Evolutionary conservation across 75 land plant species (phyloP), one percentile per base, ranked within the genome.

Genomic region (Azolla pinnata): DNA sequence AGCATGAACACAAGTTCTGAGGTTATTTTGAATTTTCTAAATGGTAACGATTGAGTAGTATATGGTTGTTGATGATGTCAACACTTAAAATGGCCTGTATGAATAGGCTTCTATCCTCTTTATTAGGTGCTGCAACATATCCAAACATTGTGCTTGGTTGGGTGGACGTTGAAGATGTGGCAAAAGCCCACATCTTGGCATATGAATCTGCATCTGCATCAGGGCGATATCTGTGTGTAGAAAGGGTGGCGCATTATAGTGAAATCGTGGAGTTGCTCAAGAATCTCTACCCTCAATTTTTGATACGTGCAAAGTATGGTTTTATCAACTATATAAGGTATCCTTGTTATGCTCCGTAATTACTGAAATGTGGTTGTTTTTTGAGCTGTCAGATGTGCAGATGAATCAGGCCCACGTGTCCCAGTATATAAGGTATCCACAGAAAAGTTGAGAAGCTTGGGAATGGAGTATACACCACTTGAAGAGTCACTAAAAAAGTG

Each of bases 101-200:
- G n/a, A n/a, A n/a, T n/a, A n/a, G n/a, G n/a, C n/a, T n/a, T n/a
- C n/a, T n/a, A n/a, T n/a, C n/a, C n/a, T n/a, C n/a, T n/a, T n/a
- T n/a, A n/a, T n/a, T n/a, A n/a, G n/a, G n/a, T n/a, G n/a, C n/a
- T n/a, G n/a, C n/a, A n/a, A 74, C 80, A 34, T 81, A 59, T 60
- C 72, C 80, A 20, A 84, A 88, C 70, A 9, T 17, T 14, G 33
- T 61, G 5, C 49, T 79, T 34, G 83, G 83, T 44, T 74, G 81
- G 82, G 90, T 89, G 44, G 65, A 78, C 63, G 96, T 90, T 20
- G 68, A 76, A 69, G 96, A 85, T 73, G 86, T 82, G 29, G 90
- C 90, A 2, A 30, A 56, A 31, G 90, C 86, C 53, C 96, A 85
- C 65, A 76, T 89, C 63, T 64, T 76, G 44, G 96, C 86, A 44